Percentiles rank a stretch among this genome's conserved stretches.
phyloP scores from a whole-genome alignment of 2,329 filamentous ascomycete genomes.

The Botrytis sinoallii region DNA sequence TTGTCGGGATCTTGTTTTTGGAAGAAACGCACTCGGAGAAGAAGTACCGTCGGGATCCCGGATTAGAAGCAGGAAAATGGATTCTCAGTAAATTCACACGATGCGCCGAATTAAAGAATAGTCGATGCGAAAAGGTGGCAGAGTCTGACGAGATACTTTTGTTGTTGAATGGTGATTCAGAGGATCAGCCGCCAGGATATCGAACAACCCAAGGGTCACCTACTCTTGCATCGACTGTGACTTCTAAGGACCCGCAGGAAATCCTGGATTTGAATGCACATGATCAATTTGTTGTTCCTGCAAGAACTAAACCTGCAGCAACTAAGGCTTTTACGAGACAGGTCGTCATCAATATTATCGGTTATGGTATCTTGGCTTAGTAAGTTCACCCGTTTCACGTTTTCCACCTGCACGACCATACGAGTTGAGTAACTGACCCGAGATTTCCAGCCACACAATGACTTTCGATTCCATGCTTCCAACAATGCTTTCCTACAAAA shows the following conservation, averaged over 20 bases:
- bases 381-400: constrained; percentile 51
- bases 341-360: constrained; percentile 81
- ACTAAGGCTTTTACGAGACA: constrained; percentile 75
- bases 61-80: constrained; percentile 72
- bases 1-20: constrained; percentile 79
- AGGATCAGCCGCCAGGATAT: constrained; percentile 67
- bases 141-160: constrained; percentile 47
- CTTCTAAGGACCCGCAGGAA: constrained; percentile 40
- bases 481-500: constrained; percentile 62
- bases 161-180: constrained; percentile 52
- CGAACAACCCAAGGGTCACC: constrained; percentile 57
- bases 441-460: constrained; percentile 75
- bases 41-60: constrained; percentile 72
- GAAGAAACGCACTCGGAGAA: constrained; percentile 90
- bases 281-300: constrained; percentile 24
- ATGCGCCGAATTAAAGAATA: constrained; percentile 36
- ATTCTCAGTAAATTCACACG: constrained; percentile 47
- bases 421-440: constrained; percentile 27
- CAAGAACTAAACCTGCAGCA: constrained; percentile 41
- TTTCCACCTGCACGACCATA: constrained; percentile 14
- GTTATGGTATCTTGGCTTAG: constrained; percentile 92
- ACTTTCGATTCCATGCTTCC: constrained; percentile 93
- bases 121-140: constrained; percentile 40
- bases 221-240: constrained; percentile 41
- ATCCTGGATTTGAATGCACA: constrained; percentile 37